A percentile compares a stretch with the other conserved stretches of the same genome.
These are phyloP conservation scores for Firmiana major DNA, from an alignment of 345 rosid genomes.

Conservation along the genomic window DNA sequence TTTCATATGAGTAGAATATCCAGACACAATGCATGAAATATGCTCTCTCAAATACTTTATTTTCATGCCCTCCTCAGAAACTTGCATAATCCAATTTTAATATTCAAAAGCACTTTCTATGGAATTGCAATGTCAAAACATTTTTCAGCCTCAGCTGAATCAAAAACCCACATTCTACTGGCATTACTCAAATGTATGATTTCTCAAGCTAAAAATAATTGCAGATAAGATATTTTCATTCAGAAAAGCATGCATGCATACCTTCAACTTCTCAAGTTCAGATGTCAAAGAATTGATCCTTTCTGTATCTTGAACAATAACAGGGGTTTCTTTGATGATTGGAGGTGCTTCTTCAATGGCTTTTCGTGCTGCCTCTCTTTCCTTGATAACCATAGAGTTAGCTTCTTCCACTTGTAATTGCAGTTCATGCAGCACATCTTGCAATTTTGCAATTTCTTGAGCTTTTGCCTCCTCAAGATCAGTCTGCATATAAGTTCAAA, in stretches of 20 bases:
- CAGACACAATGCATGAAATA: background rate
- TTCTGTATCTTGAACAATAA: slow-evolving; percentile 73
- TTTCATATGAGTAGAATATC: background rate
- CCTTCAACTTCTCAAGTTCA: slow-evolving; percentile 78
- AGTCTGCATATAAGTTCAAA: slow-evolving; percentile 42
- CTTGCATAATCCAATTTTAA: background rate
- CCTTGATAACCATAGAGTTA: slow-evolving; percentile 57
- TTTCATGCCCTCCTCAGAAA: background rate
- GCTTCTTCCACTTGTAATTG: slow-evolving; percentile 59
- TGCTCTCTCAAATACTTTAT: background rate
- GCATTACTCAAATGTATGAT: background rate
- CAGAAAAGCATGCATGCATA: slow-evolving; percentile 19
- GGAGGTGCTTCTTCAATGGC: slow-evolving; percentile 82
- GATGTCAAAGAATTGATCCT: slow-evolving; percentile 54
- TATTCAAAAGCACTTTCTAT: background rate
- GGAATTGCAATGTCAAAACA: background rate
- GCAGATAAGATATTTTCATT: background rate
- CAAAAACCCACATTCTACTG: background rate
- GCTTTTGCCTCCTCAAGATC: slow-evolving; percentile 89
- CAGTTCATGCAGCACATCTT: slow-evolving; percentile 60
- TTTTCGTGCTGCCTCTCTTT: slow-evolving; percentile 77
- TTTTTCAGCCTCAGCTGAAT: slow-evolving; percentile 3
- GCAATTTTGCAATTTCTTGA: slow-evolving; percentile 69
- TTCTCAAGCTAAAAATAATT: background rate
- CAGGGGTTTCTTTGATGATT: slow-evolving; percentile 70